These are phyloP conservation scores for Kluyveromyces dobzhanskii DNA, from an alignment of 805 yeast species.

Conservation along the genomic window DNA sequence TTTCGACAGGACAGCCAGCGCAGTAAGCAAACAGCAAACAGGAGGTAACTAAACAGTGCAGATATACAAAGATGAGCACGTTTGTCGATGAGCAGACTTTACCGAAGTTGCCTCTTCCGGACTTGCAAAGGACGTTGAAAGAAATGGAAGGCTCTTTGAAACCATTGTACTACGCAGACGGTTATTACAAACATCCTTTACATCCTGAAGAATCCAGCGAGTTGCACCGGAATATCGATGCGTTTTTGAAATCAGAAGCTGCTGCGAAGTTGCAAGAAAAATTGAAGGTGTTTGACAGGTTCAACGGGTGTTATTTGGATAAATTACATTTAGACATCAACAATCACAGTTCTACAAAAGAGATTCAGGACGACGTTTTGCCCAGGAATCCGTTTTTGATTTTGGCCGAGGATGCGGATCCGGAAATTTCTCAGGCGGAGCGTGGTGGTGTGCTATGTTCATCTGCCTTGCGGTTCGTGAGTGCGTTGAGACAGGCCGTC, in stretches of 20 bases:
- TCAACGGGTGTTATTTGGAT: constrained; percentile 46
- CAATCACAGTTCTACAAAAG: constrained; percentile 45
- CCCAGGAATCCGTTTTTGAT: constrained; percentile 75
- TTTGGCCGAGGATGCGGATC: constrained; percentile 65
- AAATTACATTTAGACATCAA: constrained; percentile 35
- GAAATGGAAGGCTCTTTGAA: constrained; percentile 49
- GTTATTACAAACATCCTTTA: constrained; percentile 31
- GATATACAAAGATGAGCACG: constrained; percentile 6
- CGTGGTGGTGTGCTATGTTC: constrained; percentile 60
- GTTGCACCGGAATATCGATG: constrained; percentile 36
- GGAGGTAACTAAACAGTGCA: background rate
- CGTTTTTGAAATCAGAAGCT: constrained; percentile 36
- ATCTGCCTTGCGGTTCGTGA: constrained; percentile 58
- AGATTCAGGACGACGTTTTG: constrained; percentile 53
- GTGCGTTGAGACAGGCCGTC: constrained; percentile 45
- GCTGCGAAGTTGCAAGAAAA: constrained; percentile 46
- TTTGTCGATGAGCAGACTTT: constrained; percentile 24
- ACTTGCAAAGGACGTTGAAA: constrained; percentile 38
- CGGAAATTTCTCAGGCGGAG: constrained; percentile 54
- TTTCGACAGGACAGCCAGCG: too few relatives aligned
- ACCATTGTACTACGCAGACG: constrained; percentile 50
- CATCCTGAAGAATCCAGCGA: constrained; percentile 23
- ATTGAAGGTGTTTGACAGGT: constrained; percentile 36
- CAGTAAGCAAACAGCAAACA: background rate
- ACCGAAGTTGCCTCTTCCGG: constrained; percentile 59